Evolutionary conservation across 495 filamentous ascomycete genomes (phyloP).

Genomic region (Penicillium canariense): DNA sequence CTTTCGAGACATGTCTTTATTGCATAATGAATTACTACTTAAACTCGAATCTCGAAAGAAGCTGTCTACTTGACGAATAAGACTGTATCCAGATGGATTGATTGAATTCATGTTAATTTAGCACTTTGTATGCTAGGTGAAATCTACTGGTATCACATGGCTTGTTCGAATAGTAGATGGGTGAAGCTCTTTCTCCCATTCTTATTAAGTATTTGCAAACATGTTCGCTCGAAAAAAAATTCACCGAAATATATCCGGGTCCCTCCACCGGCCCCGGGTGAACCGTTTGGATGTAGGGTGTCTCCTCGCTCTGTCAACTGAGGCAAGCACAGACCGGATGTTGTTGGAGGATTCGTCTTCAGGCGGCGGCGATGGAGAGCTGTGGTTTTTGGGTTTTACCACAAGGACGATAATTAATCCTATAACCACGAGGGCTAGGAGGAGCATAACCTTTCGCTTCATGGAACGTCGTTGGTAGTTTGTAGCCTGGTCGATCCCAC

Average conservation of each 20-base stretch:
- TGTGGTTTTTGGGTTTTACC: conserved; percentile 71
- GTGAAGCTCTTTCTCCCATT: neutral
- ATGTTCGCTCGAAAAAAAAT: neutral
- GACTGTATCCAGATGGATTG: neutral
- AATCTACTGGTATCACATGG: neutral
- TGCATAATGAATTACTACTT: too few species aligned
- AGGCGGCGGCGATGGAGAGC: conserved; percentile 22
- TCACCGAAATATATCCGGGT: conserved; percentile 44
- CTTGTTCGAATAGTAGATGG: neutral
- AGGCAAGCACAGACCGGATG: conserved; percentile 25
- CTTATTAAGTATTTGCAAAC: conserved; percentile 23
- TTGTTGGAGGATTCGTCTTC: conserved; percentile 29
- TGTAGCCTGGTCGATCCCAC: conserved; percentile 50
- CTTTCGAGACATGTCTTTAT: neutral
- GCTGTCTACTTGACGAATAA: neutral
- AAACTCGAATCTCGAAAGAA: neutral
- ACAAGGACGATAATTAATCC: conserved; percentile 83
- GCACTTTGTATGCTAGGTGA: neutral
- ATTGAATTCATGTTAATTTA: neutral
- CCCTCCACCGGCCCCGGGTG: conserved; percentile 37
- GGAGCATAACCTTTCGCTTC: conserved; percentile 86
- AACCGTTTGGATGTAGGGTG: conserved; percentile 24
- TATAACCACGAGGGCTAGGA: conserved; percentile 78
- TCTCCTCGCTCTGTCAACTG: conserved; percentile 22
- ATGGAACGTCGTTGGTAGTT: conserved; percentile 86